These are phyloP conservation scores for Haematococcus lacustris DNA, from an alignment of 139 green algal genomes.

Conservation along the genomic window DNA sequence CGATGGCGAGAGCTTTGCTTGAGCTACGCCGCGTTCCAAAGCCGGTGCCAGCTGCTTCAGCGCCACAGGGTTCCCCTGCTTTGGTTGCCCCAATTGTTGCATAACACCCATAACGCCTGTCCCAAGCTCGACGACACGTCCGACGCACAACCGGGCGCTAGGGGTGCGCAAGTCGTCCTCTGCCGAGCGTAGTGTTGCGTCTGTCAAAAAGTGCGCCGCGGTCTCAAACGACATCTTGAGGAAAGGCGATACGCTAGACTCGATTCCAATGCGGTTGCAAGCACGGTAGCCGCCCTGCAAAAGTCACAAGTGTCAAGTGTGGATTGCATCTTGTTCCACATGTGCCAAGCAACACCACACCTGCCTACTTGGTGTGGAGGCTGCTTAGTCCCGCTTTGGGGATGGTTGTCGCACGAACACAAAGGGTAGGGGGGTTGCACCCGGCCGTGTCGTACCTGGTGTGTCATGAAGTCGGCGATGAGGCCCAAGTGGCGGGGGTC, in stretches of 20 bases:
- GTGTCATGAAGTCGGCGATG: conserved; percentile 97
- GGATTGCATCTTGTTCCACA: too few species aligned
- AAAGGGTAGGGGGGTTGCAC: background rate
- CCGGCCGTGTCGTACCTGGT: conserved; percentile 48
- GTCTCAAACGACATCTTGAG: conserved; percentile 98
- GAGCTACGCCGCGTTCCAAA: too few species aligned
- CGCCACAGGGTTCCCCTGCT: too few species aligned
- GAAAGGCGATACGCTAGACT: conserved; percentile 75
- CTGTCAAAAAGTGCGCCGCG: conserved; percentile 84
- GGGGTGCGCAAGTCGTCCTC: conserved; percentile 66
- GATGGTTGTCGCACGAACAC: background rate
- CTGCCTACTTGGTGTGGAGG: too few species aligned
- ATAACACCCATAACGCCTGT: conserved; percentile 41
- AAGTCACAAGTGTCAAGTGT: too few species aligned
- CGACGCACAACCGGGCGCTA: conserved; percentile 68
- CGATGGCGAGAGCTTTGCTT: too few species aligned
- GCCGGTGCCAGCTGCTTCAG: too few species aligned
- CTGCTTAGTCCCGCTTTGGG: too few species aligned
- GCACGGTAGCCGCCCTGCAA: conserved; percentile 58
- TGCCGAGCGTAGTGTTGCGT: conserved; percentile 73
- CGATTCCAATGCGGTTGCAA: conserved; percentile 90
- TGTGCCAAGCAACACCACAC: too few species aligned
- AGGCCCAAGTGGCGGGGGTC: conserved; percentile 88
- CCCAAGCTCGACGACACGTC: conserved; percentile 59
- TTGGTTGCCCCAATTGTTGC: too few species aligned